Percentiles rank a stretch among this genome's conserved stretches.
phyloP scores from a whole-genome alignment of 768 basidiomycete genomes.

The Tricholoma sp. region DNA sequence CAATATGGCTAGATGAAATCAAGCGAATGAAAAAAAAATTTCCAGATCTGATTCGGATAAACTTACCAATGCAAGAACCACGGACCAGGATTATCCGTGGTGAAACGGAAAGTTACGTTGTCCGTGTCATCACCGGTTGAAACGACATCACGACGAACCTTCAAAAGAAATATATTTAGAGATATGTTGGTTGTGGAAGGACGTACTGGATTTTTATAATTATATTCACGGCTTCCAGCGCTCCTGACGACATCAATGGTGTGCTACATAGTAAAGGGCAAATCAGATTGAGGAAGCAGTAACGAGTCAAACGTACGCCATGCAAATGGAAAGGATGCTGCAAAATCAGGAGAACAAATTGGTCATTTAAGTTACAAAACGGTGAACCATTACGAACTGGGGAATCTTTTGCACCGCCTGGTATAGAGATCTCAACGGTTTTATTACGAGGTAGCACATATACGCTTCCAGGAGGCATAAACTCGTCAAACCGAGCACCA shows the following conservation, averaged over 20 bases:
- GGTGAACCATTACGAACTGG: constrained; percentile 17
- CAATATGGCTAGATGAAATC: background rate
- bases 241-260: constrained; percentile 33
- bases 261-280: constrained; percentile 21
- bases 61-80: constrained; percentile 46
- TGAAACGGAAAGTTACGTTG: constrained; percentile 45
- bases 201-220: constrained; percentile 40
- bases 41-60: background rate
- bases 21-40: background rate
- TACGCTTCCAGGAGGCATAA: constrained; percentile 43
- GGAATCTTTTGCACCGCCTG: constrained; percentile 27
- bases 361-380: constrained; percentile 1
- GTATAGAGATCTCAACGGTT: constrained; percentile 40
- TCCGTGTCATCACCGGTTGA: constrained; percentile 26
- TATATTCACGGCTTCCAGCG: constrained; percentile 26
- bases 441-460: constrained; percentile 43
- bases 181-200: background rate
- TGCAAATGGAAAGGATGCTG: constrained; percentile 25
- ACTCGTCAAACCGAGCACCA: constrained; percentile 38
- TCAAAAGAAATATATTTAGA: background rate
- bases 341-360: background rate
- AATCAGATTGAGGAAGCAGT: too few relatives aligned
- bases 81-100: constrained; percentile 46
- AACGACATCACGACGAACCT: constrained; percentile 28
- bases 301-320: constrained; percentile 13